phyloP scores from a whole-genome alignment of 805 yeast species.

The Helenozyma rhizophorensis region DNA sequence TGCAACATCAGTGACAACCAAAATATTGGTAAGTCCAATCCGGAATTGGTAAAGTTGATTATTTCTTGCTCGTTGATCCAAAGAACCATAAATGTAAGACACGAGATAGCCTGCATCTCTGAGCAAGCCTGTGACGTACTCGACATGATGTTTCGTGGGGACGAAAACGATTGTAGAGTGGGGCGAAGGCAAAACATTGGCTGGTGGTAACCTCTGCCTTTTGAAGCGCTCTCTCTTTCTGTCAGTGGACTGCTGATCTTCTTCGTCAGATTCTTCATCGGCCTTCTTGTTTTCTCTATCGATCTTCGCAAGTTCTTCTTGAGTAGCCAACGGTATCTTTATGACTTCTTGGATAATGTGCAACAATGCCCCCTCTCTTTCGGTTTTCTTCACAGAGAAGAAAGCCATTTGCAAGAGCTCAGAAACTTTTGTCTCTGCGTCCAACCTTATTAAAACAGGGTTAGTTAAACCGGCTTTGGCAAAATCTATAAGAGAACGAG shows the following conservation, averaged over 20 bases:
- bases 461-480: conserved; percentile 94
- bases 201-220: conserved; percentile 65
- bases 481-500: conserved; percentile 87
- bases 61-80: conserved; percentile 92
- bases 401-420: conserved; percentile 90
- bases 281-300: conserved; percentile 54
- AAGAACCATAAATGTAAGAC: conserved; percentile 88
- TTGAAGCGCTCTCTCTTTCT: conserved; percentile 36
- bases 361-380: conserved; percentile 83
- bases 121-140: conserved; percentile 70
- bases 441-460: conserved; percentile 89
- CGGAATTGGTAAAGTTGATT: conserved; percentile 83
- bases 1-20: conserved; percentile 97
- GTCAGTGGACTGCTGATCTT: conserved; percentile 23
- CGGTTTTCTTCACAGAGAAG: conserved; percentile 72
- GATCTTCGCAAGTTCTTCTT: conserved; percentile 55
- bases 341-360: conserved; percentile 79
- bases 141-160: conserved; percentile 98
- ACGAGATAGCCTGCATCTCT: conserved; percentile 79
- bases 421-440: conserved; percentile 86
- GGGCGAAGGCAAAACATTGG: conserved; percentile 79
- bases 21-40: conserved; percentile 73
- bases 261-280: conserved; percentile 34
- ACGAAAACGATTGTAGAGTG: conserved; percentile 89
- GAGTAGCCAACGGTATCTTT: conserved; percentile 74